Evolutionary conservation across 176 grass and related monocot genomes (phyloP).

Genomic region (Aegilops sharonensis): DNA sequence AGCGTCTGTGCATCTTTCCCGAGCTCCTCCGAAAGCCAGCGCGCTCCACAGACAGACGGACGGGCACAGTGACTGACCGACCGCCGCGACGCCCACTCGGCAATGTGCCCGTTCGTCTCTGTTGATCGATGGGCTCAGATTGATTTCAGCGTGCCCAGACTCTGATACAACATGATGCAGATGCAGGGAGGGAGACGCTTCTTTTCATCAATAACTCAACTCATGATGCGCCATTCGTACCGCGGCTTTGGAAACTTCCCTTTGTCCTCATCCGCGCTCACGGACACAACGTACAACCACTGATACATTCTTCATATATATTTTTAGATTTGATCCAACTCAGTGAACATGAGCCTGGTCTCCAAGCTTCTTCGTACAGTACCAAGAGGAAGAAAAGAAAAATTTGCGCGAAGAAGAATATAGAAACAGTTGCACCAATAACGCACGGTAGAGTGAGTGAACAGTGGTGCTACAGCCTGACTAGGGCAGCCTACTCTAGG

Average conservation of each 20-base stretch:
- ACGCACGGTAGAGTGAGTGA: not conserved
- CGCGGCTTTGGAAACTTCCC: not conserved
- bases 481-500: not conserved
- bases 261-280: not conserved
- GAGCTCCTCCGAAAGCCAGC: conserved; percentile 31
- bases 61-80: not conserved
- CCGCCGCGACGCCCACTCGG: not conserved
- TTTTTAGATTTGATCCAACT: no score
- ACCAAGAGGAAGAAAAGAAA: no score
- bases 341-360: no score
- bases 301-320: no score
- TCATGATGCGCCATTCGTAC: not conserved
- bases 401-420: not conserved
- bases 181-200: no score
- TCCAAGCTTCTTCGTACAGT: no score
- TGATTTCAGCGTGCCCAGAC: conserved; percentile 39
- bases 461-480: not conserved
- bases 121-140: not conserved
- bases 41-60: not conserved
- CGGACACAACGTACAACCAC: not conserved
- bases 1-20: conserved; percentile 21
- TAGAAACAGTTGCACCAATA: not conserved
- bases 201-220: not conserved
- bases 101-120: not conserved
- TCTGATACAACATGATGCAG: not conserved